phyloP scores from a whole-genome alignment of 768 basidiomycete genomes.

The Russula abietina region DNA sequence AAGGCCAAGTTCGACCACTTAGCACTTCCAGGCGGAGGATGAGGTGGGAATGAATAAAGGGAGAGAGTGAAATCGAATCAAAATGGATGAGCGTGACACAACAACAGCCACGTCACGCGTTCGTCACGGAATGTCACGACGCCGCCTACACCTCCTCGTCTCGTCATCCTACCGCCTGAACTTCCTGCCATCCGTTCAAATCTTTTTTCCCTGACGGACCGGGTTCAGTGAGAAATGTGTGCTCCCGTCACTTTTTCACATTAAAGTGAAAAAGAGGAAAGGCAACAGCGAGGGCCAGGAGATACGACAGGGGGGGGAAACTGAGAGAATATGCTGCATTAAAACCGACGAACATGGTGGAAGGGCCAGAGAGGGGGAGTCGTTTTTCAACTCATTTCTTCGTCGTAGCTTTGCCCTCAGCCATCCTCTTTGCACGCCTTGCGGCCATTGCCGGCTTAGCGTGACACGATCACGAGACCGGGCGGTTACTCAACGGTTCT shows the following conservation, averaged over 20 bases:
- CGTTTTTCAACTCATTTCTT: constrained; percentile 20
- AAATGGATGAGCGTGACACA: constrained; percentile 16
- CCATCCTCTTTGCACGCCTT: constrained; percentile 22
- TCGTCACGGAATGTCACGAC: constrained; percentile 17
- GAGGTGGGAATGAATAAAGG: background rate
- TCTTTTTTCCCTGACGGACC: constrained; percentile 11
- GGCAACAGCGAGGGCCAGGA: background rate
- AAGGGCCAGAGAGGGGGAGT: constrained; percentile 13
- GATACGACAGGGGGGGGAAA: background rate
- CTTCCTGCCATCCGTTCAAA: constrained; percentile 1
- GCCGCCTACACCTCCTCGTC: constrained; percentile 18
- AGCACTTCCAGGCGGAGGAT: background rate
- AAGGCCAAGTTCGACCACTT: constrained; percentile 7
- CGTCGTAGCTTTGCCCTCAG: constrained; percentile 20
- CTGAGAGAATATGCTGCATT: constrained; percentile 12
- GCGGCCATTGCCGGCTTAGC: constrained; percentile 20
- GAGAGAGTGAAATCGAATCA: constrained; percentile 17
- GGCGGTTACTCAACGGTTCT: background rate
- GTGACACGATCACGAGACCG: constrained; percentile 19
- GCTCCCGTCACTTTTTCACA: constrained; percentile 2
- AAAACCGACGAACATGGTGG: constrained; percentile 17
- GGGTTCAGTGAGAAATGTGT: background rate
- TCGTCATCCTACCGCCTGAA: constrained; percentile 15
- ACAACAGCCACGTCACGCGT: constrained; percentile 20
- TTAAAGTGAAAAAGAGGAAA: constrained; percentile 9